Base-by-base conservation (phyloP, 768 basidiomycete species). In the Lentinula edodes region DNA sequence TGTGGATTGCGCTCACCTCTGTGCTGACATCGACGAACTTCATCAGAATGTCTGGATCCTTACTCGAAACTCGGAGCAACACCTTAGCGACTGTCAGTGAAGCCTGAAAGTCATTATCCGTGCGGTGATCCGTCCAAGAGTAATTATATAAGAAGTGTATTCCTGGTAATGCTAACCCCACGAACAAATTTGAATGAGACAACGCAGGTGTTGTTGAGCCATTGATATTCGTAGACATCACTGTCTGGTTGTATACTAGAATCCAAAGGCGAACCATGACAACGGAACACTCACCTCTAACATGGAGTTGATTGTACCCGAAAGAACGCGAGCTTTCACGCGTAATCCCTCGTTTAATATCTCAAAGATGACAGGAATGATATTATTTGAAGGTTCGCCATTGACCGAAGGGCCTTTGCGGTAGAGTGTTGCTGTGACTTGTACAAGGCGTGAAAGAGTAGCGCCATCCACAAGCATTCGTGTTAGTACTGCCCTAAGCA, bases 141-240 rank as follows among this genome's bases (percentile, higher is more conserved):
- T 83, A 78, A 58, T 78, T 71, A 58, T 83, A 81, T 38, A 89
- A 66, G 71, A 83, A 88, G 58, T 76, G 72, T 7, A 84, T 72
- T 5, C 80, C 83, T 59, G 82, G 78, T 42, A 83, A 79, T 1
- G 80, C 79, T 41, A 87, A 68, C 59, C 67, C 75, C 28, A 71
- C 61, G 53, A 81, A 74, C 2, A 72, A 63, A 20, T 71, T 72
- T 28, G 70, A 65, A 46, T 77, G 74, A n/a, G 68, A 67, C 23
- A 64, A 66, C 3, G 74, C 66, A n/a, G 71, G 69, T 8, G 74
- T 64, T 18, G 70, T 64, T 60, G 67, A 70, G 12, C 67, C 70
- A 20, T 67, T 61, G 38, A 68, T 64, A 42, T 75, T 72, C 5
- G 70, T 66, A 23, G 70, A 70, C 48, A 67, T 68, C 41, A 80